phyloP scores from a whole-genome alignment of 2,329 filamentous ascomycete genomes.

The Fusarium virguliforme region DNA sequence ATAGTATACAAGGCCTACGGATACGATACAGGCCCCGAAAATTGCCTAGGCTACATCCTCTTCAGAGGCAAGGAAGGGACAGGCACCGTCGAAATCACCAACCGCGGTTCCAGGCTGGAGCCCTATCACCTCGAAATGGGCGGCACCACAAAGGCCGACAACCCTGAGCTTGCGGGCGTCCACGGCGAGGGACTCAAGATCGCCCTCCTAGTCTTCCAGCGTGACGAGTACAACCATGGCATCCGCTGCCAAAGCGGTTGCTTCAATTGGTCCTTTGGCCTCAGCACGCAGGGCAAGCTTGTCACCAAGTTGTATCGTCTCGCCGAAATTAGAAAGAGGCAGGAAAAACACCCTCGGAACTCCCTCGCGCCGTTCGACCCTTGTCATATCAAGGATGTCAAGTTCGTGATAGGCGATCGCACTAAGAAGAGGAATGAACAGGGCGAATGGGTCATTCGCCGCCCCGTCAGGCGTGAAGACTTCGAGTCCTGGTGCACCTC shows the following conservation, averaged over 20 bases:
- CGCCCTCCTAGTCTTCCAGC: constrained; percentile 53
- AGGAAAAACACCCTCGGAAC: not conserved
- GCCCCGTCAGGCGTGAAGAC: constrained; percentile 13
- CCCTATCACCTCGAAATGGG: constrained; percentile 53
- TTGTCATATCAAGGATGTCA: constrained; percentile 8
- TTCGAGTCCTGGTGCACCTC: constrained; percentile 27
- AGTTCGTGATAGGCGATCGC: constrained; percentile 23
- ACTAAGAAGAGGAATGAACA: not conserved
- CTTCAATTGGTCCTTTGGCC: constrained; percentile 54
- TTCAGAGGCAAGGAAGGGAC: constrained; percentile 42
- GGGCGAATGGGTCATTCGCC: not conserved
- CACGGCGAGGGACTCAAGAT: constrained; percentile 55
- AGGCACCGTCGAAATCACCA: constrained; percentile 53
- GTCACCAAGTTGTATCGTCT: constrained; percentile 37
- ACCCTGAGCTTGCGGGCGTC: constrained; percentile 45
- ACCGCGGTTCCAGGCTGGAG: constrained; percentile 51
- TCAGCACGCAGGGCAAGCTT: constrained; percentile 46
- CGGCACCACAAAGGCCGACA: constrained; percentile 47
- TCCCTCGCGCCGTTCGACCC: constrained; percentile 14
- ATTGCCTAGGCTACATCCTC: constrained; percentile 53
- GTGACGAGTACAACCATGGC: constrained; percentile 48
- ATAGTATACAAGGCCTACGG: constrained; percentile 50
- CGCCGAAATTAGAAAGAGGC: not conserved
- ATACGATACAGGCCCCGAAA: constrained; percentile 4
- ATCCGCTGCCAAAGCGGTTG: constrained; percentile 49